Evolutionary conservation across 768 basidiomycete species (phyloP).

Genomic region (Suillus plorans): DNA sequence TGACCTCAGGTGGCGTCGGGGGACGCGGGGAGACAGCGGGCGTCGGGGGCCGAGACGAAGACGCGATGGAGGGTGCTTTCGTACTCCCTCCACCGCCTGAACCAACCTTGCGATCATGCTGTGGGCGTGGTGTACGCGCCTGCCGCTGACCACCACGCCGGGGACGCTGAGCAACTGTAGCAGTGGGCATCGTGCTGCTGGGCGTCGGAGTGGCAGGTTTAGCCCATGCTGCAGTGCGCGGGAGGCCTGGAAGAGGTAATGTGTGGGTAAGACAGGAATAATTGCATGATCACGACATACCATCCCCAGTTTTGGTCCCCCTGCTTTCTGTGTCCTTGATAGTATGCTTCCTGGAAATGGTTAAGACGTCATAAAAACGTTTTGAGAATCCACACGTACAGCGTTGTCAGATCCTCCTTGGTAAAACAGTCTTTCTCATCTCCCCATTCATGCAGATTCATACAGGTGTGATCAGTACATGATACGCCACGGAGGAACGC

Average conservation of each 20-base stretch:
- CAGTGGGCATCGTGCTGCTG: constrained; percentile 17
- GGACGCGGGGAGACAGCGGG: constrained; percentile 44
- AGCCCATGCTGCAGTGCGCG: constrained; percentile 68
- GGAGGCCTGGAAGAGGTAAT: constrained; percentile 42
- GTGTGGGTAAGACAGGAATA: constrained; percentile 18
- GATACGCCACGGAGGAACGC: constrained; percentile 81
- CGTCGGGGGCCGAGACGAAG: constrained; percentile 58
- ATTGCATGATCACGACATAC: constrained; percentile 25
- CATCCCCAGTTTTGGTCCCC: constrained; percentile 59
- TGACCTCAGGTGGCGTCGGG: constrained; percentile 44
- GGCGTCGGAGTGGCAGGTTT: constrained; percentile 36
- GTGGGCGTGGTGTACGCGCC: constrained; percentile 40
- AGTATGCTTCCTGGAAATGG: constrained; percentile 72
- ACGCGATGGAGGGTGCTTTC: constrained; percentile 47
- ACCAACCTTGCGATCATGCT: constrained; percentile 45
- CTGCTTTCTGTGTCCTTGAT: constrained; percentile 86
- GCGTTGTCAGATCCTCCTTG: constrained; percentile 90
- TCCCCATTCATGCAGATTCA: constrained; percentile 97
- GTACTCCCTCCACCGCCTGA: constrained; percentile 29
- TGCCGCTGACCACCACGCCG: constrained; percentile 51
- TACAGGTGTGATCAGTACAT: constrained; percentile 87
- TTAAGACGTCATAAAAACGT: constrained; percentile 6
- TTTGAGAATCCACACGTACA: constrained; percentile 50
- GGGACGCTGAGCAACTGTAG: constrained; percentile 34
- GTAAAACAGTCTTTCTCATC: constrained; percentile 98